Evolutionary conservation across 805 yeast genomes (phyloP).

Genomic region (Candida railenensis): DNA sequence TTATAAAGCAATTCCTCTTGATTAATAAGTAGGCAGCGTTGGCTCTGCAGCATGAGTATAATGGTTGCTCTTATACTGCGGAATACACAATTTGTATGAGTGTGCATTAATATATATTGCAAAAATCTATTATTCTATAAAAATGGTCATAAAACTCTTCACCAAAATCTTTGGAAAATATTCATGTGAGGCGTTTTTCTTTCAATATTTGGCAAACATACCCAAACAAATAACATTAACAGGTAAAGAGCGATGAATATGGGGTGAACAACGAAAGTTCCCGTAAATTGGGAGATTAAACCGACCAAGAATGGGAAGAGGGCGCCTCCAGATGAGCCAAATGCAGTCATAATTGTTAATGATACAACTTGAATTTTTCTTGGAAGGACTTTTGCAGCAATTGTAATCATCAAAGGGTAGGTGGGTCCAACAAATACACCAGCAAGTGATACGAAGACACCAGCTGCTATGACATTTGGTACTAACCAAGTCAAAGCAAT

Average conservation of each 20-base stretch:
- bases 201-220: conserved; percentile 6
- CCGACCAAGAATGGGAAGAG: conserved; percentile 58
- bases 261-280: conserved; percentile 52
- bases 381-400: conserved; percentile 46
- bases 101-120: no score
- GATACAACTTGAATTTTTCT: conserved; percentile 51
- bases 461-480: conserved; percentile 44
- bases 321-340: conserved; percentile 61
- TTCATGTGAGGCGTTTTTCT: neutral
- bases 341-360: conserved; percentile 51
- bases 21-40: no score
- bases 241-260: conserved; percentile 37
- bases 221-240: conserved; percentile 10
- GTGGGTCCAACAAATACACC: conserved; percentile 70
- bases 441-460: conserved; percentile 45
- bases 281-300: conserved; percentile 42
- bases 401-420: conserved; percentile 52
- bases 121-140: neutral
- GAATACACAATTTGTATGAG: no score
- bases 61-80: no score
- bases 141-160: neutral
- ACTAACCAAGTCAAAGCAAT: conserved; percentile 43
- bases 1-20: no score
- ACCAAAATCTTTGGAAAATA: conserved; percentile 1
- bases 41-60: no score